Conservation (phyloP, 345 rosid genomes). For the Euphorbia tirucalli region DNA sequence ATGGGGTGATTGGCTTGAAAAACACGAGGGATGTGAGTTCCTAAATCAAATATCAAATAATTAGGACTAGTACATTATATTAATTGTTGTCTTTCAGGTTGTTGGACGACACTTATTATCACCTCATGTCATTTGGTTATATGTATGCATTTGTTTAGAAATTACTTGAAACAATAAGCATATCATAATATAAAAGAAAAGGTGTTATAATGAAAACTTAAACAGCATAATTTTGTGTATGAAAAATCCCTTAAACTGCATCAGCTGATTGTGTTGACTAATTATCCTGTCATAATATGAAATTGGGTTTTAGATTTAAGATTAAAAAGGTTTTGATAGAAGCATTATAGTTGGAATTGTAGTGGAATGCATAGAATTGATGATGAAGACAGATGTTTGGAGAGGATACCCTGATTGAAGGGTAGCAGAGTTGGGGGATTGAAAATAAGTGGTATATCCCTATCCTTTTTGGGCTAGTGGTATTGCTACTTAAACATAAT, state of each 20-base stretch:
- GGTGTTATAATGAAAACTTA: background rate
- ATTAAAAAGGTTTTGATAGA: no score
- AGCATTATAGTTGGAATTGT: no score
- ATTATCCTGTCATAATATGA: no score
- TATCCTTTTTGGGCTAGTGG: constrained; percentile 23
- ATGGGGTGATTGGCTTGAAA: constrained; percentile 20
- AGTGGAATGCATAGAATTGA: no score
- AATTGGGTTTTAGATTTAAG: no score
- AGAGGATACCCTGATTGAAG: background rate
- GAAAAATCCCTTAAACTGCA: no score
- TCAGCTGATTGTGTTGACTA: no score
- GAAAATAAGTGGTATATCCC: constrained; percentile 27
- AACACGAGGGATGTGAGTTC: constrained; percentile 19
- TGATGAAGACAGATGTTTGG: background rate
- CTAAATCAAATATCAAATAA: constrained; percentile 22
- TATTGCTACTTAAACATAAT: constrained; percentile 9
- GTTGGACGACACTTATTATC: background rate
- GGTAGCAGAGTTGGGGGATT: constrained; percentile 19
- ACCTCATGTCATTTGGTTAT: background rate
- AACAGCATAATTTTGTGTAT: background rate
- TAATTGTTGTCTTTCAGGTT: constrained; percentile 8
- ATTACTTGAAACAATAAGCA: background rate
- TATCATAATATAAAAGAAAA: no score
- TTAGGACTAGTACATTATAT: constrained; percentile 24
- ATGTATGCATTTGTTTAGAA: background rate